Conservation (phyloP, 257 asterid genomes). For the Dorcoceras hygrometricum region DNA sequence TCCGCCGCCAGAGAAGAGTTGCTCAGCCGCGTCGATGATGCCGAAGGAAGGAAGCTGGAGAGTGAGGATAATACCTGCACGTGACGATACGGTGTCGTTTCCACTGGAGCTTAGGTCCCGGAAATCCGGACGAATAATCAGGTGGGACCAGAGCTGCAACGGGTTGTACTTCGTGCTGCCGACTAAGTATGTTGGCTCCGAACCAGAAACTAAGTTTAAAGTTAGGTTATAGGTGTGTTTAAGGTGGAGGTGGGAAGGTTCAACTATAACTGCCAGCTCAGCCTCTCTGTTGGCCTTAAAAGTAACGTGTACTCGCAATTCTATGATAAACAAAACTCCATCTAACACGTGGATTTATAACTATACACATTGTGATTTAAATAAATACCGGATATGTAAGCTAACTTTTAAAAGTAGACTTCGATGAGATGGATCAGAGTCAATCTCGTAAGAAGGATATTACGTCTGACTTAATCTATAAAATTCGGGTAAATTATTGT, state of each 20-base stretch:
- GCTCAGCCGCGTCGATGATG: slow-evolving; percentile 49
- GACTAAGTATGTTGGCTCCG: slow-evolving; percentile 11
- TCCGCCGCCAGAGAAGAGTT: slow-evolving; percentile 30
- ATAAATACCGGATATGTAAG: too few species aligned
- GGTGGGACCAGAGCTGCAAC: slow-evolving; percentile 20
- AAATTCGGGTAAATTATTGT: too few species aligned
- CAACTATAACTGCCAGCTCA: background rate
- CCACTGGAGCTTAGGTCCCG: slow-evolving; percentile 14
- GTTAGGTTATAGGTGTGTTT: background rate
- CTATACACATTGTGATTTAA: too few species aligned
- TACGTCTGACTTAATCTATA: too few species aligned
- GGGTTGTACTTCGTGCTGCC: slow-evolving; percentile 24
- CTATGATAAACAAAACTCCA: background rate
- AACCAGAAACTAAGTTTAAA: background rate
- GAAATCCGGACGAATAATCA: slow-evolving; percentile 27
- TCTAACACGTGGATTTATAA: too few species aligned
- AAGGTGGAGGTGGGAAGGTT: background rate
- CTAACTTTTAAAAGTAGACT: too few species aligned
- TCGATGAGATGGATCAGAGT: too few species aligned
- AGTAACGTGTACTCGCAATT: background rate
- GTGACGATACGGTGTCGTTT: slow-evolving; percentile 39
- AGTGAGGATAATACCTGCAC: slow-evolving; percentile 22
- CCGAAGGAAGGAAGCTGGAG: slow-evolving; percentile 38
- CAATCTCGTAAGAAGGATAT: too few species aligned
- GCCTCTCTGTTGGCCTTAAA: background rate